Base-by-base conservation (phyloP, 495 filamentous ascomycete genomes). In the Aspergillus mulundensis region DNA sequence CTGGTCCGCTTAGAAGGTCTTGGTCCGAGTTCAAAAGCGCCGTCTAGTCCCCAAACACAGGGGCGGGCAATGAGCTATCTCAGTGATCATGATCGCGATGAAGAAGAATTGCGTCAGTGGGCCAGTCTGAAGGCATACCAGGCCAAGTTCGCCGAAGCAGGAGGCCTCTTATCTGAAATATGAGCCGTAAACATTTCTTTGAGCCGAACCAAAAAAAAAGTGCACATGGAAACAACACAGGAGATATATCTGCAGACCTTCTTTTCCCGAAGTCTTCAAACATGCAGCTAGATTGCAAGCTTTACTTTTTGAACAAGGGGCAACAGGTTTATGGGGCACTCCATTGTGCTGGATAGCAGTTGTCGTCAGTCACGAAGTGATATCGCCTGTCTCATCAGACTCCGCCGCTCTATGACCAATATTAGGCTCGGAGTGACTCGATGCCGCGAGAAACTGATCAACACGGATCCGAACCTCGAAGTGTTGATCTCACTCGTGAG, bases 51-150 rank as follows among this genome's bases (percentile, higher is more conserved):
- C 0, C 62, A 50, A 19, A 56, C 55, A 4, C 67, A 71, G 16
- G 67, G 68, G 0, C 64, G 68, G 14, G 61, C 71, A 3, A 77
- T 72, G 70, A 76, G 70, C 46, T 77, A 77, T 50, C 44, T 73
- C 0, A 75, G 69, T 38, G 72, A 75, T 40, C 69, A 72, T 40
- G 78, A 83, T 42, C 84, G 86, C 21, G 89, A 92, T 45, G 88
- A 92, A 67, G 77, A 83, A 48, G 87, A 90, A 62, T 64, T 91
- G 54, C 73, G 81, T 36, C 77, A 79, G 47, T 95, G 90, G 90
- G 82, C 83, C 0, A 87, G 84, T 64, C 68, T 95, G 61, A 82
- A 86, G 50, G 83, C 88, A 49, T 85, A 86, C 54, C 90, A 91
- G 70, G 62, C 81, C 50, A 81, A 82, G 42, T 90, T 91, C 63